phyloP scores from a whole-genome alignment of 768 basidiomycete genomes.

The Tulasnella sp. region DNA sequence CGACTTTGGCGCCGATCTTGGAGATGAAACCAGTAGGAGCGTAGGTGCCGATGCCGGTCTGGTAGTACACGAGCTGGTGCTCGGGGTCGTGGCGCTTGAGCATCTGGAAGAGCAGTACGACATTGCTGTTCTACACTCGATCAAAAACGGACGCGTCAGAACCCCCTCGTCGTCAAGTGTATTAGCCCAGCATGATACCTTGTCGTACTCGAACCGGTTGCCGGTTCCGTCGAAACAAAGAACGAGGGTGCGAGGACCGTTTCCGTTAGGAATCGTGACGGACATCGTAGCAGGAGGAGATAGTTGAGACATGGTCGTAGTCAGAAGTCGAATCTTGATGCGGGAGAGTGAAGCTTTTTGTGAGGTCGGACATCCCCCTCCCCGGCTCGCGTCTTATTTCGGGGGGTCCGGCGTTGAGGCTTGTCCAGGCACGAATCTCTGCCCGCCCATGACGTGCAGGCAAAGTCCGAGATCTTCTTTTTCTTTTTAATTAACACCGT shows the following conservation, averaged over 20 bases:
- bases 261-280: background rate
- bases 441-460: no score
- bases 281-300: background rate
- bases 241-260: slow-evolving; percentile 22
- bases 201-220: slow-evolving; percentile 27
- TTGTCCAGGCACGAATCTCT: background rate
- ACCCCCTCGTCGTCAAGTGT: background rate
- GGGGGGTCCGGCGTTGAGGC: background rate
- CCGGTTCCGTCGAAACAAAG: slow-evolving; percentile 33
- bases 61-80: slow-evolving; percentile 65
- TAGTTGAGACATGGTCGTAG: background rate
- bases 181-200: background rate
- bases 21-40: slow-evolving; percentile 49
- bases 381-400: background rate
- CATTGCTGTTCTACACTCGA: slow-evolving; percentile 59
- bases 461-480: no score
- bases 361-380: background rate
- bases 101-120: slow-evolving; percentile 65
- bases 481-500: no score
- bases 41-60: slow-evolving; percentile 44
- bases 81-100: slow-evolving; percentile 57
- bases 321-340: background rate
- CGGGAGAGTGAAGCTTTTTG: background rate
- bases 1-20: slow-evolving; percentile 52
- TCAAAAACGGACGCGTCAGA: background rate